Evolutionary conservation across 2,329 filamentous ascomycete species (phyloP).

Genomic region (Claviceps monticola): DNA sequence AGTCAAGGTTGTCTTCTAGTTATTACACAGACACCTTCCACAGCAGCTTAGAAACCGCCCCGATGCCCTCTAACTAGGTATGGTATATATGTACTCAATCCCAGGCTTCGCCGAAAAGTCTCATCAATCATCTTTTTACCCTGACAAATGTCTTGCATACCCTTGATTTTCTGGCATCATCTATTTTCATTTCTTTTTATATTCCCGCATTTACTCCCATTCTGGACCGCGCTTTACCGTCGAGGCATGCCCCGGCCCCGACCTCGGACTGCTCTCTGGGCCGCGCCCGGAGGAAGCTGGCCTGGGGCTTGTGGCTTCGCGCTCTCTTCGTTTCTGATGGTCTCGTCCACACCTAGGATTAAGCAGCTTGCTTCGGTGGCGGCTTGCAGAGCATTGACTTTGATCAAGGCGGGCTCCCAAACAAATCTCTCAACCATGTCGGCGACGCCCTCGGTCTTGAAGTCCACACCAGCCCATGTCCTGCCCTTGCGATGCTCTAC

Average conservation of each 20-base stretch:
- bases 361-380: slow-evolving; percentile 91
- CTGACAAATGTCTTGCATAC: not conserved
- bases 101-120: not conserved
- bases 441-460: slow-evolving; percentile 76
- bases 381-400: slow-evolving; percentile 93
- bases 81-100: not conserved
- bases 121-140: not conserved
- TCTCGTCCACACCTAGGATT: slow-evolving; percentile 94
- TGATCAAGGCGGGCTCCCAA: slow-evolving; percentile 92
- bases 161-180: not conserved
- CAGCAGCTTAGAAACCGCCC: not conserved
- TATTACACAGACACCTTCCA: not conserved
- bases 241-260: slow-evolving; percentile 83
- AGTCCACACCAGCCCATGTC: slow-evolving; percentile 93
- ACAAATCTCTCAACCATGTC: slow-evolving; percentile 95
- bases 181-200: not conserved
- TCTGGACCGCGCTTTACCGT: slow-evolving; percentile 33
- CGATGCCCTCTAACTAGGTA: not conserved
- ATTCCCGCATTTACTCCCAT: not conserved
- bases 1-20: not conserved
- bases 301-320: slow-evolving; percentile 68
- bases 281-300: slow-evolving; percentile 66
- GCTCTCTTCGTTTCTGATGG: slow-evolving; percentile 95
- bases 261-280: slow-evolving; percentile 74
- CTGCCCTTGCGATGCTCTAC: slow-evolving; percentile 93